Evolutionary conservation across 2,329 filamentous ascomycete species (phyloP), one percentile per base, ranked within the genome.

Genomic region (Sclerotinia subarctica): DNA sequence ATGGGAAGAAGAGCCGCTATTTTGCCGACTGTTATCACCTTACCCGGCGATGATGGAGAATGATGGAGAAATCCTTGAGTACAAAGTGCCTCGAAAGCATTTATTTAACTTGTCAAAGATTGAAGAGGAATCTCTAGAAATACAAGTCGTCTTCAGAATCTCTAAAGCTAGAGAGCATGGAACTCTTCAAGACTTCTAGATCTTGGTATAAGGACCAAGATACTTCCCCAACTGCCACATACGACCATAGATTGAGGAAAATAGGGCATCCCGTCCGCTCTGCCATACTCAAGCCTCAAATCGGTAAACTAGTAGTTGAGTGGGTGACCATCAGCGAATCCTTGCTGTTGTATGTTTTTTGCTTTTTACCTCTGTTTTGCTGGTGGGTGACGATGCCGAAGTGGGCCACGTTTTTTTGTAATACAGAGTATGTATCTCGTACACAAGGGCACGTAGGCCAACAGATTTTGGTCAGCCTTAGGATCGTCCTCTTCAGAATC

Each of bases 321-420:
- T 64, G 62, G 62, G 62, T 64, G 62, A 64, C 62, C 62, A 64
- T 64, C 52, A 64, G 62, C 62, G 62, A 64, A 64, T 57, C 62
- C 62, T 57, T 57, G 46, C 62, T 64, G 62, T 64, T 35, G 62
- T 64, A 64, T 64, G 49, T 57, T 46, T 64, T 44, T 64, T 13
- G 21, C 19, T 29, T 56, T 64, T 51, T 6, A 21, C 5, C 13
- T 54, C 26, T 64, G 11, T 32, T 64, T 42, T 57, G 46, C 35
- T 62, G 59, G 59, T 51, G 59, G 59, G 59, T 38, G 59, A 62
- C 59, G 44, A 49, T 35, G 44, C 21, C 29, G 10, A 21, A 62
- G 46, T 62, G 29, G 59, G 46, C 21, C 59, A 51, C 15, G 4
- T 19, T 38, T 19, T 38, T 51, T 38, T 26, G 46, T 49, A 15